Conservation (phyloP, 1,139 yeast genomes). For the Pichia sp. region DNA sequence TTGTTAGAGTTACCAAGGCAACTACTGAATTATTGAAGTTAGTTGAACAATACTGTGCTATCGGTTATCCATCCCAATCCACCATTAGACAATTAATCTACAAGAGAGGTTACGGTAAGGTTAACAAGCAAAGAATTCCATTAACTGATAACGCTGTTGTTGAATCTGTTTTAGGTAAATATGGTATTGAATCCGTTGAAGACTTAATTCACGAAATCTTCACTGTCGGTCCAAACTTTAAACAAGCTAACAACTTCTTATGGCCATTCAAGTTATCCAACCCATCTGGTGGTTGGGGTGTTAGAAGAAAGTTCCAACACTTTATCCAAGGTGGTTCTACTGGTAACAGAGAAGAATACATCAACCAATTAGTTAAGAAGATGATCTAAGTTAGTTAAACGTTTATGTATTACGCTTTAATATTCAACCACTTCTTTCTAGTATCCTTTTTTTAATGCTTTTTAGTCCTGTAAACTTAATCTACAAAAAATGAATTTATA, state of each 20-base stretch:
- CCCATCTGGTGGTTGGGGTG: slow-evolving; percentile 99
- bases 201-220: slow-evolving; percentile 98
- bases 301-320: slow-evolving; percentile 98
- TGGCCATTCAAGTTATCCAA: slow-evolving; percentile 99
- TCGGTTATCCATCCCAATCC: slow-evolving; percentile 97
- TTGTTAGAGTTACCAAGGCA: slow-evolving; percentile 97
- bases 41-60: slow-evolving; percentile 98
- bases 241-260: slow-evolving; percentile 99
- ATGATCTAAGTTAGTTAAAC: slow-evolving; percentile 57
- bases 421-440: neutral
- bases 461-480: neutral
- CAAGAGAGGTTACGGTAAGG: slow-evolving; percentile 99
- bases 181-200: slow-evolving; percentile 93
- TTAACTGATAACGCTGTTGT: slow-evolving; percentile 90
- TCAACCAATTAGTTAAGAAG: slow-evolving; percentile 95
- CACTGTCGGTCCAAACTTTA: slow-evolving; percentile 99
- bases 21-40: slow-evolving; percentile 93
- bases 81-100: slow-evolving; percentile 94
- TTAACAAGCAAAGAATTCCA: slow-evolving; percentile 97
- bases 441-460: slow-evolving; percentile 5
- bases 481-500: too few relatives aligned
- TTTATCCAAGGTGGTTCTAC: slow-evolving; percentile 99
- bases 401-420: slow-evolving; percentile 2
- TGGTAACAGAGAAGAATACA: slow-evolving; percentile 99
- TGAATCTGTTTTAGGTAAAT: slow-evolving; percentile 91